Conservation (phyloP, 805 yeast genomes). For the Metschnikowia henanensis region DNA sequence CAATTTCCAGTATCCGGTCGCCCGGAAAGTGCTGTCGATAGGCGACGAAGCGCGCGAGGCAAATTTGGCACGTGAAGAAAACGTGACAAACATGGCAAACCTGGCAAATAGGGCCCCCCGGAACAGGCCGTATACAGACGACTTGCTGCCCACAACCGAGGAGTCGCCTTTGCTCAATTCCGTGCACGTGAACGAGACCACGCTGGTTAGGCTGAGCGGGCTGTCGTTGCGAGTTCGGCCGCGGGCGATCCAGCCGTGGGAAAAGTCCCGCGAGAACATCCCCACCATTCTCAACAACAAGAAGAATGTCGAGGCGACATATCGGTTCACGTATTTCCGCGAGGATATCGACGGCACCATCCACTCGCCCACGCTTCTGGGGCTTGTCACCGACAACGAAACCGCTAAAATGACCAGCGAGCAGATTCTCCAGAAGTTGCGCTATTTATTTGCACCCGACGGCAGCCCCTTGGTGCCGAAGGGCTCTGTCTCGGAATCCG, state of each 20-base stretch:
- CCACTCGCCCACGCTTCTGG: conserved; percentile 86
- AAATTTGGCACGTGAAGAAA: background rate
- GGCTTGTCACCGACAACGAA: conserved; percentile 39
- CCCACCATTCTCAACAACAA: conserved; percentile 31
- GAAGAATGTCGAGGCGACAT: conserved; percentile 33
- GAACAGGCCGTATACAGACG: background rate
- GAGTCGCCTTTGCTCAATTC: conserved; percentile 31
- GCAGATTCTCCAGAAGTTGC: conserved; percentile 11
- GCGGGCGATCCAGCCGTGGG: conserved; percentile 75
- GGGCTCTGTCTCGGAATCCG: background rate
- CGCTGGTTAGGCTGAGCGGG: conserved; percentile 39
- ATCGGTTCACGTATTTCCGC: conserved; percentile 88
- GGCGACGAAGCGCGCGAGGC: background rate
- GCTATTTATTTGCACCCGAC: conserved; percentile 8
- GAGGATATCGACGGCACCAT: conserved; percentile 88
- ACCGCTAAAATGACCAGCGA: conserved; percentile 12
- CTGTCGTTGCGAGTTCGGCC: conserved; percentile 63
- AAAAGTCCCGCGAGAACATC: conserved; percentile 31
- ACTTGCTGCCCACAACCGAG: conserved; percentile 21
- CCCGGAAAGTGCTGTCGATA: conserved; percentile 14
- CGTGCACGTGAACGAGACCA: conserved; percentile 33
- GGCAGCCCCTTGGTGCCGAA: conserved; percentile 3
- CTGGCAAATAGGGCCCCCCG: too few relatives aligned
- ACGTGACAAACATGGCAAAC: too few relatives aligned
- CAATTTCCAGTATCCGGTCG: conserved; percentile 39